Evolutionary conservation across 2,329 filamentous ascomycete species (phyloP), one percentile per base, ranked within the genome.

Genomic region (Metarhizium album): DNA sequence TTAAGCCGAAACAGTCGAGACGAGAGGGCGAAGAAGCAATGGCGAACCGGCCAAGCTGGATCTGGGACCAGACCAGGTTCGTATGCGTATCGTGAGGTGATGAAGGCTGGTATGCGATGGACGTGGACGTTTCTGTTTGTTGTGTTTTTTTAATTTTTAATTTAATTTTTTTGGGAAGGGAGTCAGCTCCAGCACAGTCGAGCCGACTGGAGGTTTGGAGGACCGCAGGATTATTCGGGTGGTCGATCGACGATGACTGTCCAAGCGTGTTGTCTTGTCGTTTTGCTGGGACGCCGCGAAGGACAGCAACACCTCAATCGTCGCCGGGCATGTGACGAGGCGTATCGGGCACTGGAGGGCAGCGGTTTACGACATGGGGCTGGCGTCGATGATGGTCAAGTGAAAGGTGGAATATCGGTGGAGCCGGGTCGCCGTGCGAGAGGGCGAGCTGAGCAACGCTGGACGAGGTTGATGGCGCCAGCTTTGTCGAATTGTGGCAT

Each of bases 1-100:
- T 37, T 42, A 45, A 46, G 46, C 13, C 24, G 42, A 42, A 50
- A 50, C 54, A 55, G 60, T 50, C 55, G 54, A 45, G 47, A n/a
- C 46, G 29, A 37, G 33, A 51, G n/a, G n/a, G n/a, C n/a, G n/a
- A 22, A 16, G n/a, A n/a, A 14, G 33, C 29, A 27, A 18, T 38
- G 33, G 31, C n/a, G 22, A 23, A n/a, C 33, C 24, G 37, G 4
- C n/a, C 5, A 20, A n/a, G n/a, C 37, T 4, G 16, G 37, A 20
- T 14, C 35, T 14, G 16, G 14, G 37, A 18, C 35, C 11, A 3
- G 35, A 37, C 35, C 35, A 16, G 14, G 33, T 9, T 14, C 14
- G 14, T 37, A 14, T 16, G 4, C 5, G 5, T 37, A 18, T 37
- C 13, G 35, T 14, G n/a, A 16, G n/a, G 35, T 37, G 18, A 20